phyloP scores from a whole-genome alignment of 2,329 filamentous ascomycete genomes.

The Ophidiomyces ophidiicola region DNA sequence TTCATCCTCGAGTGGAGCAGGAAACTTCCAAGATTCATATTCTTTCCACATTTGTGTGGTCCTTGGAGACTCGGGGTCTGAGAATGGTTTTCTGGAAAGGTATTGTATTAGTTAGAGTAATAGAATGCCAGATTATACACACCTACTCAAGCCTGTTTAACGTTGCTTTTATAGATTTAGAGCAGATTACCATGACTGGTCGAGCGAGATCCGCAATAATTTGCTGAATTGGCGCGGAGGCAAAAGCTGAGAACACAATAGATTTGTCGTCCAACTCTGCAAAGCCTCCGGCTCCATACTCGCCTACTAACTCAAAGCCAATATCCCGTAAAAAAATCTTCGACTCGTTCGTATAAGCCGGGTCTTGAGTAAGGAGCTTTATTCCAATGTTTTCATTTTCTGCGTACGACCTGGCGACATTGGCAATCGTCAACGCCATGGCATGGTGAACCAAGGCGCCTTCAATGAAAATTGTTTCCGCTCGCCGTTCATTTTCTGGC shows the following conservation, averaged over 20 bases:
- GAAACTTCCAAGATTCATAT: slow-evolving; percentile 3
- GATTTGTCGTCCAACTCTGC: slow-evolving; percentile 3
- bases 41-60: slow-evolving; percentile 8
- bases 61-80: slow-evolving; percentile 7
- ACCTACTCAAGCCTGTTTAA: too few species aligned
- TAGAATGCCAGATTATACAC: too few species aligned
- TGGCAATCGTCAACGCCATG: slow-evolving; percentile 19
- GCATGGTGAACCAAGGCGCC: slow-evolving; percentile 16
- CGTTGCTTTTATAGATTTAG: too few species aligned
- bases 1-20: not conserved
- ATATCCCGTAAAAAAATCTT: slow-evolving; percentile 15
- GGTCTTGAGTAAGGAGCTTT: slow-evolving; percentile 19
- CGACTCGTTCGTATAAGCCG: slow-evolving; percentile 1
- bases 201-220: slow-evolving; percentile 30
- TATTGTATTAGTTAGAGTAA: too few species aligned
- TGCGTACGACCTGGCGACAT: slow-evolving; percentile 12
- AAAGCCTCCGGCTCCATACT: slow-evolving; percentile 15
- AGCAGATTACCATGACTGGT: slow-evolving; percentile 23
- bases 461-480: slow-evolving; percentile 14
- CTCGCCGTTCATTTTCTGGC: slow-evolving; percentile 11
- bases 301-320: slow-evolving; percentile 20
- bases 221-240: slow-evolving; percentile 23
- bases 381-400: slow-evolving; percentile 4
- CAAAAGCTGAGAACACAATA: not conserved
- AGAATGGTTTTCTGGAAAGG: slow-evolving; percentile 1